Evolutionary conservation across 148 eudicot genomes (phyloP).

Genomic region (Heliosperma pusillum): DNA sequence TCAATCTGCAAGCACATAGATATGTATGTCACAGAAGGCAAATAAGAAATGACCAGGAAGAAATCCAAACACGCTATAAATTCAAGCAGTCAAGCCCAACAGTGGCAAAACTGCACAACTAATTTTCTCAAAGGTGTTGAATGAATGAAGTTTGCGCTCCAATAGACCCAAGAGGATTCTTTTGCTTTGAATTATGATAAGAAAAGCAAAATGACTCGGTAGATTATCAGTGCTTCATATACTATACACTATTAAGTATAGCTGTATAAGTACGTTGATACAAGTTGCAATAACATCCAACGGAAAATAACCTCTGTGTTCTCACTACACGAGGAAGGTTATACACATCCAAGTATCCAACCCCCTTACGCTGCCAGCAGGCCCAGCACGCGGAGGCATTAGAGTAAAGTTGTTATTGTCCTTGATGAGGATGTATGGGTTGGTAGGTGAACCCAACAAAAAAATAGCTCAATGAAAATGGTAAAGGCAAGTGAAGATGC

Average conservation of each 20-base stretch:
- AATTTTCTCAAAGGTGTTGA: neutral
- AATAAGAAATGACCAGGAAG: neutral
- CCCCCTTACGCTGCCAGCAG: too few species aligned
- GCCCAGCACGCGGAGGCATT: neutral
- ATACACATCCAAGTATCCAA: neutral
- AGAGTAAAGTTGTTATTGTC: neutral
- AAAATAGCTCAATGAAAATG: neutral
- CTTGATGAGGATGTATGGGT: neutral
- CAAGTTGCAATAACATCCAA: neutral
- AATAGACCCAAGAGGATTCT: neutral
- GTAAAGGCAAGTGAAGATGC: constrained; percentile 7
- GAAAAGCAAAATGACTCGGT: neutral
- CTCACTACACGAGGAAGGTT: neutral
- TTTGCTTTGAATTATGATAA: neutral
- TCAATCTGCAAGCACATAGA: constrained; percentile 50
- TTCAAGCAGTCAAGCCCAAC: neutral
- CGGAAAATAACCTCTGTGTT: neutral
- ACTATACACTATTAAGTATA: neutral
- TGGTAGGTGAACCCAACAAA: constrained; percentile 11
- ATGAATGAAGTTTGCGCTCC: neutral
- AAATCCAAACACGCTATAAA: neutral
- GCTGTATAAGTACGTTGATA: neutral
- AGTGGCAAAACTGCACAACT: neutral
- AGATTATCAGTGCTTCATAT: neutral
- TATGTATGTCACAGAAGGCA: neutral